Base-by-base conservation (phyloP, 371 early-diverging fungal species). In the Mortierella sp. region DNA sequence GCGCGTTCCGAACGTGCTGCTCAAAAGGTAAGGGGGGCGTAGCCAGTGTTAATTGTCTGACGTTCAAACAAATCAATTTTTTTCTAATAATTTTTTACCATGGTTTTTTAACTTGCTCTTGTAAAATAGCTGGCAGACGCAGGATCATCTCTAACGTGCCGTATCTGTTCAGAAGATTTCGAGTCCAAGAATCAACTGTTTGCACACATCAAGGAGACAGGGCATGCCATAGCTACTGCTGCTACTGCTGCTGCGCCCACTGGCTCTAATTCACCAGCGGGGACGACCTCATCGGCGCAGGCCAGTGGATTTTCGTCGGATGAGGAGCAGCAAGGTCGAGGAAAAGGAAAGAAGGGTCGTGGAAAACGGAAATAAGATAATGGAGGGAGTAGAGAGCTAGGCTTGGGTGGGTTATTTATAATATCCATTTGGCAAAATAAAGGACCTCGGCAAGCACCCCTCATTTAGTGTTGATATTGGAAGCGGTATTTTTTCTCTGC, bases 141-240 rank as follows among this genome's bases (percentile, higher is more conserved):
- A 24, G 32, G 59, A 24, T 18, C 62, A 52, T 66, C 78, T 71
- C 72, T 83, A 43, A 71, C 62, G 18, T 96, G 96, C 81, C 92
- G 92, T 64, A 91, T 93, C 0, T 96, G 96, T 78, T 68, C 73
- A 0, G 85, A 78, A 10, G 80, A 70, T 39, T 95, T 92, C 84
- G 64, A 86, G 14, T 87, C 92, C 12, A 87, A 93, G 61, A 94
- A 91, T 70, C 89, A 91, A 70, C 78, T 96, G 5, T 96, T 95
- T 84, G 77, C 83, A 0, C 96, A 96, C 73, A 90, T 95, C 62
- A 90, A 92, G 62, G 84, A 70, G 18, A 90, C 90, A 6, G 94
- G 94, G 5, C 96, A 96, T 81, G 94, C 95, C 0, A 70, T 87
- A 16, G 91, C 92, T 12, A 39, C 67, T 4, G 64, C 60, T 9